Evolutionary conservation across 2,329 filamentous ascomycete genomes (phyloP).

Genomic region (Phialemonium atrogriseum): DNA sequence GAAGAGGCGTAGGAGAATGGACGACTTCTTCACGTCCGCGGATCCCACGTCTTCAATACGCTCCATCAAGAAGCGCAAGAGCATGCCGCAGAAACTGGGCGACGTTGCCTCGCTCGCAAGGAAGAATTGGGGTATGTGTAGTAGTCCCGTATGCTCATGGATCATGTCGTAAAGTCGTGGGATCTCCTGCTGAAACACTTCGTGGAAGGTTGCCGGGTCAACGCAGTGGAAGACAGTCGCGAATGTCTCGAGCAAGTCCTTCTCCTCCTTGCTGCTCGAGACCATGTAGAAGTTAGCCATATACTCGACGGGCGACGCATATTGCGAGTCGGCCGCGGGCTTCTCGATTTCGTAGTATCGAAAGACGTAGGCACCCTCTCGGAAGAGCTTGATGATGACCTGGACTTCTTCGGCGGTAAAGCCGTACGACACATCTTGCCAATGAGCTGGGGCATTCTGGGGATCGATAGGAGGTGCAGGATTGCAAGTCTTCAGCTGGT

Average conservation of each 20-base stretch:
- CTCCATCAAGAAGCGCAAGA: slow-evolving; percentile 94
- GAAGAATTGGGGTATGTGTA: slow-evolving; percentile 97
- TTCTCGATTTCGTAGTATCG: slow-evolving; percentile 93
- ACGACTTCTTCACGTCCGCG: slow-evolving; percentile 83
- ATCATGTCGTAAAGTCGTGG: slow-evolving; percentile 96
- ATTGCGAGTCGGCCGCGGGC: slow-evolving; percentile 60
- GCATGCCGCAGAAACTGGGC: slow-evolving; percentile 95
- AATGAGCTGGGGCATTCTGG: slow-evolving; percentile 74
- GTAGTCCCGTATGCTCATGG: slow-evolving; percentile 86
- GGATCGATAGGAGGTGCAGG: slow-evolving; percentile 63
- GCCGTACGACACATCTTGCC: slow-evolving; percentile 91
- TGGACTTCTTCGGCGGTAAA: slow-evolving; percentile 96
- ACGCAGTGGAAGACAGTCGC: slow-evolving; percentile 98
- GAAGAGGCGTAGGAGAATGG: slow-evolving; percentile 86
- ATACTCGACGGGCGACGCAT: slow-evolving; percentile 78
- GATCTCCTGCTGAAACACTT: slow-evolving; percentile 97
- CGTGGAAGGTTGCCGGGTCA: slow-evolving; percentile 95
- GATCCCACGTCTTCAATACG: slow-evolving; percentile 92
- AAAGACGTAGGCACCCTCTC: slow-evolving; percentile 92
- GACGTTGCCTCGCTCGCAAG: slow-evolving; percentile 97
- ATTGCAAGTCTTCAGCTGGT: slow-evolving; percentile 87
- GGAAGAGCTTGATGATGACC: slow-evolving; percentile 94
- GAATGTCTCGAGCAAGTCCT: slow-evolving; percentile 94
- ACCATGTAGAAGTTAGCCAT: slow-evolving; percentile 94
- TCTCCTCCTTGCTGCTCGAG: slow-evolving; percentile 90